Evolutionary conservation across 352 stramenopile species (phyloP).

Genomic region (Pseudoperonospora humuli): DNA sequence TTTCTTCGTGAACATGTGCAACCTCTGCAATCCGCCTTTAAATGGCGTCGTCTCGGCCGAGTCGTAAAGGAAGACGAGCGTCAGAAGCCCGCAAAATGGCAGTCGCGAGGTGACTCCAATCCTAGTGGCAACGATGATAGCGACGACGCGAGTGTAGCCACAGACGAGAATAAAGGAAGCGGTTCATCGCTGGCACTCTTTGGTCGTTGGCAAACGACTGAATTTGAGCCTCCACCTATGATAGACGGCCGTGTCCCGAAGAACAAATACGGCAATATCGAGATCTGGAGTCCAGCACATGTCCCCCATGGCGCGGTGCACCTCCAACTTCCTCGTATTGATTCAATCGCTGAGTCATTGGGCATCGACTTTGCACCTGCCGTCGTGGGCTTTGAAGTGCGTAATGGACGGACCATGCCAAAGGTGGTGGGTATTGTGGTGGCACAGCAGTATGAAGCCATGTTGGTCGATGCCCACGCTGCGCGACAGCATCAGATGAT

Average conservation of each 20-base stretch:
- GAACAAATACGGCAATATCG: constrained; percentile 84
- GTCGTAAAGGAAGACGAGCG: constrained; percentile 47
- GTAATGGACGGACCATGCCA: constrained; percentile 53
- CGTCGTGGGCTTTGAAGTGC: constrained; percentile 71
- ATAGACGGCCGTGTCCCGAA: constrained; percentile 65
- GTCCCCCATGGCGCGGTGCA: constrained; percentile 53
- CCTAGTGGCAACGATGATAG: constrained; percentile 9
- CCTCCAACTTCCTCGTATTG: constrained; percentile 53
- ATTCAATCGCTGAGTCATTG: constrained; percentile 51
- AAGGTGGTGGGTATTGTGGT: constrained; percentile 76
- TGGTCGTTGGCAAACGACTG: constrained; percentile 70
- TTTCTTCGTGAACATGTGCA: constrained; percentile 62
- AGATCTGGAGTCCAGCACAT: constrained; percentile 74
- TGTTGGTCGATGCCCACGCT: constrained; percentile 64
- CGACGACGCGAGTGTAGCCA: constrained; percentile 4
- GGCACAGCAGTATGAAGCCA: constrained; percentile 23
- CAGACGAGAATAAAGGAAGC: not conserved
- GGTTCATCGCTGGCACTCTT: constrained; percentile 37
- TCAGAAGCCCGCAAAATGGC: constrained; percentile 48
- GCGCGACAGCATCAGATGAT: constrained; percentile 57
- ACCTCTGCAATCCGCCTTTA: constrained; percentile 41
- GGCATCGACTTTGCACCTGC: constrained; percentile 76
- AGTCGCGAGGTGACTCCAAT: constrained; percentile 12
- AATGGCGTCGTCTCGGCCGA: constrained; percentile 65
- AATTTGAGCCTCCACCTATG: constrained; percentile 38